Evolutionary conservation across 2,329 filamentous ascomycete species (phyloP), one percentile per base, ranked within the genome.

Genomic region (Fonsecaea pugnacius): DNA sequence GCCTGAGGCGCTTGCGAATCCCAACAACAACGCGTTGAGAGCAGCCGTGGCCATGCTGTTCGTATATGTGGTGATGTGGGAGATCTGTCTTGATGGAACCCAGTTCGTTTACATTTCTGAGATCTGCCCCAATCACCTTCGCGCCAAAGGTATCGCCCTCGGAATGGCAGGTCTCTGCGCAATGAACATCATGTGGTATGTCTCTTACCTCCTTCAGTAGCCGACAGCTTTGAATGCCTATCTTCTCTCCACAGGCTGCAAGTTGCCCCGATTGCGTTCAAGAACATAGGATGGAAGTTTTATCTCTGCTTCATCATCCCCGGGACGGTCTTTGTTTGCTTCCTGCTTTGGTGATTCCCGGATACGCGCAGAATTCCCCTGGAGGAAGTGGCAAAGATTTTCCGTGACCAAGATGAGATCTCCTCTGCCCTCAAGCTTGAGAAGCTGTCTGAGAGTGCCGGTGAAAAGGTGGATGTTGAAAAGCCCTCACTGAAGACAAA

Each of bases 11-110:
- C 50, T 65, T 12, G 46, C 33, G 4, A 18, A 50, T 16, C 62
- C 62, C 6, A 67, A 67, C 30, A 16, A 35, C 10, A 40, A 24
- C 32, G 65, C 62, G 4, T 58, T 67, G 2, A 24, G 51, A 7
- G 60, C 58, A n/a, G 56, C 52, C 7, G 60, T 69, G 12, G 86
- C 91, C 66, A 94, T 95, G 81, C 93, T 94, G 6, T 65, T 59
- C 35, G 10, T 61, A 9, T 52, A 61, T 21, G 38, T 51, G 10
- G 30, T 61, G 8, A 46, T 14, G 4, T 65, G 60, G 30, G 21
- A 65, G 21, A 16, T 27, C 35, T 36, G 18, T 36, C 59, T 67
- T 16, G 64, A 67, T 35, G 64, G 67, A 21, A 53, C 30, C 10
- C 54, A 63, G 30, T 69, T 67, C 46, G 57, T 35, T 4, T 69